These are phyloP conservation scores for Pseudocercospora crystallina DNA, from an alignment of 2,329 filamentous ascomycete genomes.

Conservation along the genomic window DNA sequence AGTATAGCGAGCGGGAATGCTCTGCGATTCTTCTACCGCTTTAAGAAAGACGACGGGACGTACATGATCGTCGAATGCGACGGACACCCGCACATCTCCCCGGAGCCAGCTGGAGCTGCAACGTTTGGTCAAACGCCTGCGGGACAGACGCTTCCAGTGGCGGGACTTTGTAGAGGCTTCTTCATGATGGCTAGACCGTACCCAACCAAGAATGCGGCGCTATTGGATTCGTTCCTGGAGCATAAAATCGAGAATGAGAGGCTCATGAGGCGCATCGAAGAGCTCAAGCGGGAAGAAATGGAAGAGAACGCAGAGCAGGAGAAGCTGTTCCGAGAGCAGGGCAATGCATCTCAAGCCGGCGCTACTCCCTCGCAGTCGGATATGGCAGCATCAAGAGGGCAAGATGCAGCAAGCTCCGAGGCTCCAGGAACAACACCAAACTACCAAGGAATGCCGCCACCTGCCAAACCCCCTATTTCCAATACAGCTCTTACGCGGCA, in stretches of 20 bases:
- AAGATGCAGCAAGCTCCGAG: constrained; percentile 21
- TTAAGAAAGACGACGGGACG: constrained; percentile 70
- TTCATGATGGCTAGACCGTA: constrained; percentile 93
- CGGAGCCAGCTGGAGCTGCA: constrained; percentile 53
- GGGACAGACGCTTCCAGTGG: constrained; percentile 43
- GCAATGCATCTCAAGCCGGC: constrained; percentile 24
- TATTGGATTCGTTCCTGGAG: constrained; percentile 90
- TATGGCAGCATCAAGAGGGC: constrained; percentile 17
- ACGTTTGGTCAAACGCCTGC: constrained; percentile 24
- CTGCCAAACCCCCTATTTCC: constrained; percentile 60
- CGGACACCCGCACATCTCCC: constrained; percentile 84
- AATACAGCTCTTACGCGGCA: constrained; percentile 74
- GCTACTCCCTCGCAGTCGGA: constrained; percentile 27
- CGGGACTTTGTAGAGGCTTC: constrained; percentile 78
- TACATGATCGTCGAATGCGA: constrained; percentile 87
- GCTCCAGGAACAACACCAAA: constrained; percentile 30
- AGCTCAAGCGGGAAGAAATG: constrained; percentile 80
- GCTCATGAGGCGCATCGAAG: constrained; percentile 76
- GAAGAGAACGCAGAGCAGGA: constrained; percentile 71
- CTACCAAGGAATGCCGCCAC: constrained; percentile 63
- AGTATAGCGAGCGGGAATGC: constrained; percentile 78
- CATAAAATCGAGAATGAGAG: constrained; percentile 97
- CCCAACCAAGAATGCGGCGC: constrained; percentile 78
- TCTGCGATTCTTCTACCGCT: constrained; percentile 81
- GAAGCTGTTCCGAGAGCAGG: constrained; percentile 49